Evolutionary conservation across 31 red algal species (phyloP).

Genomic region (Endocladia muricata): DNA sequence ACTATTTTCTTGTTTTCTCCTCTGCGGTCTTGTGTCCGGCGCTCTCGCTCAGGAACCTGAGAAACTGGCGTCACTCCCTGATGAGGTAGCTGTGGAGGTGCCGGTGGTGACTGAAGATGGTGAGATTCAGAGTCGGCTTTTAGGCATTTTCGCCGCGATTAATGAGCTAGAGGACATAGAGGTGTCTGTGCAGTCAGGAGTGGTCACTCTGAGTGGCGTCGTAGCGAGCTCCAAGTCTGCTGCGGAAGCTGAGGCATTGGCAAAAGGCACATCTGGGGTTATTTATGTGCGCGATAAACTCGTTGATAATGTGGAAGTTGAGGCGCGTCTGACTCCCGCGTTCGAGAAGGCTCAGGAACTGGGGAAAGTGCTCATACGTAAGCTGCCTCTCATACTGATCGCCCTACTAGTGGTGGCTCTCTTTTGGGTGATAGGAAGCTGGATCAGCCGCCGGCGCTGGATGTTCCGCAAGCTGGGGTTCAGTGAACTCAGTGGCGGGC

Average conservation of each 20-base stretch:
- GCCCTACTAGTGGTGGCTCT: not conserved
- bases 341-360: not conserved
- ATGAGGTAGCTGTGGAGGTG: too few species aligned
- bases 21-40: too few species aligned
- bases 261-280: not conserved
- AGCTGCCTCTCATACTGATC: not conserved
- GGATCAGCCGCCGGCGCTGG: not conserved
- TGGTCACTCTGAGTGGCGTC: not conserved
- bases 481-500: not conserved
- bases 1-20: too few species aligned
- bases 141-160: not conserved
- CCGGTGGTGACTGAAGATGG: too few species aligned
- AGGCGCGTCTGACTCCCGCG: not conserved
- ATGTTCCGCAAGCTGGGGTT: not conserved
- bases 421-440: not conserved
- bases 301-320: not conserved
- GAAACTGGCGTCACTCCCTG: too few species aligned
- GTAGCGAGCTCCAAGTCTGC: not conserved
- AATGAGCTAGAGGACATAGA: not conserved
- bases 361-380: not conserved
- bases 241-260: not conserved
- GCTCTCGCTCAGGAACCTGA: too few species aligned
- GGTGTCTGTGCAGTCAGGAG: not conserved
- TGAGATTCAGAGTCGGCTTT: too few species aligned
- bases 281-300: slow-evolving; percentile 2